Conservation (phyloP, 2,329 filamentous ascomycete species). For the Podosphaera xanthii region DNA sequence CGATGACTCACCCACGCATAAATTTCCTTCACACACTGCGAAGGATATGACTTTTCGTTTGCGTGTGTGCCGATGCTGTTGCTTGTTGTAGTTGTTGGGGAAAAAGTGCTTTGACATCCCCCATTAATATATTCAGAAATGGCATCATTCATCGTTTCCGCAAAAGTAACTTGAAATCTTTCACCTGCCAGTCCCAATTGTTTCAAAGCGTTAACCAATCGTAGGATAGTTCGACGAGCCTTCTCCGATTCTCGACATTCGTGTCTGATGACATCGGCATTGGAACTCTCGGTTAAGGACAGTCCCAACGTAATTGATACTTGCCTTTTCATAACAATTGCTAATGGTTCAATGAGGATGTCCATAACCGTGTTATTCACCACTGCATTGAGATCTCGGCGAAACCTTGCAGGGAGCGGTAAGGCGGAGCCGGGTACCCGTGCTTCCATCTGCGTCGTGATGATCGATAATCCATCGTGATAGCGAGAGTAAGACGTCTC, state of each 20-base stretch:
- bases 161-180: slow-evolving; percentile 46
- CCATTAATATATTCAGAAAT: slow-evolving; percentile 39
- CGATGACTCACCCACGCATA: slow-evolving; percentile 44
- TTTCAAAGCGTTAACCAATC: slow-evolving; percentile 34
- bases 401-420: slow-evolving; percentile 27
- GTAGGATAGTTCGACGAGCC: slow-evolving; percentile 27
- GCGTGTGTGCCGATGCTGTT: not conserved
- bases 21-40: slow-evolving; percentile 34
- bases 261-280: slow-evolving; percentile 3
- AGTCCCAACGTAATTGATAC: slow-evolving; percentile 25
- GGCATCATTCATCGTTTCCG: slow-evolving; percentile 43
- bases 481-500: slow-evolving; percentile 36
- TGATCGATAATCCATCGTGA: slow-evolving; percentile 27
- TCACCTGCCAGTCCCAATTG: slow-evolving; percentile 47
- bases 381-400: slow-evolving; percentile 37
- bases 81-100: slow-evolving; percentile 1
- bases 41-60: slow-evolving; percentile 17
- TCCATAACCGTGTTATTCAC: slow-evolving; percentile 38
- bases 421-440: slow-evolving; percentile 16
- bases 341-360: slow-evolving; percentile 29
- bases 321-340: slow-evolving; percentile 29
- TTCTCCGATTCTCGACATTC: slow-evolving; percentile 13
- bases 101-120: slow-evolving; percentile 42
- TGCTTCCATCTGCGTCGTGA: slow-evolving; percentile 25
- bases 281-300: not conserved